phyloP scores from a whole-genome alignment of 257 asterid genomes.

The Agastache rugosa region DNA sequence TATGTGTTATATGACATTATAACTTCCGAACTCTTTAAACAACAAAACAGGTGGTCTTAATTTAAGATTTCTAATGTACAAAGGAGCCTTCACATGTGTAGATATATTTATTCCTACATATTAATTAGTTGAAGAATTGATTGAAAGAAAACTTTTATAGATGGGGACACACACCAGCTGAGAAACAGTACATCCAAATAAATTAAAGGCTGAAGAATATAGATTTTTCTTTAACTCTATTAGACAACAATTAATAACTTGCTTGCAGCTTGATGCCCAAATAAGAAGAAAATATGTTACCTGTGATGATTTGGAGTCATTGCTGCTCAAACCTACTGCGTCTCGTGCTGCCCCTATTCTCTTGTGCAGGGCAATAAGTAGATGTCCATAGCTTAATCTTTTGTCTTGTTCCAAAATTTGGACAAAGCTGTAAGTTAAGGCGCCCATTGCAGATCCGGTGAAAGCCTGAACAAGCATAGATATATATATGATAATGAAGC shows the following conservation, averaged over 20 bases:
- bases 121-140: too few species aligned
- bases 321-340: conserved; percentile 44
- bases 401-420: conserved; percentile 57
- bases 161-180: too few species aligned
- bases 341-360: conserved; percentile 51
- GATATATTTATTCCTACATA: too few species aligned
- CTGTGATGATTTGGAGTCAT: conserved; percentile 47
- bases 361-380: conserved; percentile 53
- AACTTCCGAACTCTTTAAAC: not conserved
- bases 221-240: not conserved
- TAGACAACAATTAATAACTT: not conserved
- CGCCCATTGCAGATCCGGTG: conserved; percentile 68
- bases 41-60: not conserved
- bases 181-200: too few species aligned
- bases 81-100: too few species aligned
- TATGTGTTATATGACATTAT: not conserved
- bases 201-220: too few species aligned
- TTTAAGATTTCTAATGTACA: too few species aligned
- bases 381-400: conserved; percentile 61
- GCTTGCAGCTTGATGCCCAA: conserved; percentile 4
- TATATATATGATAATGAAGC: not conserved
- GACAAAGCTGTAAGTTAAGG: conserved; percentile 74
- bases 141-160: too few species aligned
- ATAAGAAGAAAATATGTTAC: conserved; percentile 36
- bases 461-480: conserved; percentile 60